Conservation (phyloP, 106 monocot species). For the Dendrobium chrysotoxum region DNA sequence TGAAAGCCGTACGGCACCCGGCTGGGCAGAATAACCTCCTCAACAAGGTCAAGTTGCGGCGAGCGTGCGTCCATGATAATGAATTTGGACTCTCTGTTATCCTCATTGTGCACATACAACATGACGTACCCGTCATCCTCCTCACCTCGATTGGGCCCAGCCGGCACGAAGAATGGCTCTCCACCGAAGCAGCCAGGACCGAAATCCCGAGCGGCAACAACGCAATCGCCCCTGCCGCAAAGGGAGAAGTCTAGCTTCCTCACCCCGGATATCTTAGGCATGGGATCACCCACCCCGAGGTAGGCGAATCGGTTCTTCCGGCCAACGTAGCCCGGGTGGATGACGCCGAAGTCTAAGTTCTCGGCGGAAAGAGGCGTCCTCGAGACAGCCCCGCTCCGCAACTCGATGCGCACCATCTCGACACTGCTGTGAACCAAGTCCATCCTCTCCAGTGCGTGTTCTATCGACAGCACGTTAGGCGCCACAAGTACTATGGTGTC, state of each 20-base stretch:
- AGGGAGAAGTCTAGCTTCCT: slow-evolving; percentile 49
- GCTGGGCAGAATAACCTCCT: slow-evolving; percentile 50
- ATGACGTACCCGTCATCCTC: slow-evolving; percentile 79
- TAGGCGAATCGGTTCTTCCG: slow-evolving; percentile 51
- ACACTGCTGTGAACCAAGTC: slow-evolving; percentile 58
- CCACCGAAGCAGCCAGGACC: slow-evolving; percentile 54
- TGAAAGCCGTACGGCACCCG: slow-evolving; percentile 82
- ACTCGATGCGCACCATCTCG: slow-evolving; percentile 77
- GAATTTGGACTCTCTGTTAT: slow-evolving; percentile 40
- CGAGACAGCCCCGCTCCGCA: slow-evolving; percentile 23
- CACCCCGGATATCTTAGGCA: slow-evolving; percentile 54
- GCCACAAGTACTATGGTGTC: slow-evolving; percentile 62
- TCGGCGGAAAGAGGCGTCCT: slow-evolving; percentile 40
- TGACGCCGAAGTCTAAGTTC: slow-evolving; percentile 49
- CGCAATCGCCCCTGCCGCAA: slow-evolving; percentile 32
- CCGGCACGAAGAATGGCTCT: slow-evolving; percentile 64
- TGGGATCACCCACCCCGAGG: slow-evolving; percentile 34
- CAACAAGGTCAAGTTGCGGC: slow-evolving; percentile 57
- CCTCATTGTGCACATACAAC: slow-evolving; percentile 65
- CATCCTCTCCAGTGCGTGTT: slow-evolving; percentile 53
- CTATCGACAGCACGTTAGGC: slow-evolving; percentile 64
- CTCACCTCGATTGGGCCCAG: neutral
- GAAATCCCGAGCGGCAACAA: slow-evolving; percentile 40
- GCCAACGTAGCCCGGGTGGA: slow-evolving; percentile 42
- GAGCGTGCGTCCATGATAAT: slow-evolving; percentile 78